Base-by-base conservation (phyloP, 345 rosid species). In the Raphanus sativus region DNA sequence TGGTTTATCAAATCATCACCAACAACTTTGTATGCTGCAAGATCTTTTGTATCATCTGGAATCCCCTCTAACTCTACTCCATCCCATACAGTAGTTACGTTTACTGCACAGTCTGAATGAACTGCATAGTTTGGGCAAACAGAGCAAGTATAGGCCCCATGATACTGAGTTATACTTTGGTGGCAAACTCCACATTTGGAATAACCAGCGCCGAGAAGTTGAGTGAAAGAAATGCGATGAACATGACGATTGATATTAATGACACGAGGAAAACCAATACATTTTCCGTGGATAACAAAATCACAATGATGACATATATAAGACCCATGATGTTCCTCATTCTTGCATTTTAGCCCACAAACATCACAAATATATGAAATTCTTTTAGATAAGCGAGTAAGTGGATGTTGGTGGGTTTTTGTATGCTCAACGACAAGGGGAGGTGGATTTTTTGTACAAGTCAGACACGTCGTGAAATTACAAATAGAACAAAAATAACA, bases 401-500 rank as follows among this genome's bases (percentile, higher is more conserved):
- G 74, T 9, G 16, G 50, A 21, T 70, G 74, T 15, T 33, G 13
- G 65, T 70, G 74, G n/a, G 54, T 70, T 6, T 58, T 42, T 15
- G 4, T 42, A 42, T 42, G 5, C 52, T 42, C 52, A 42, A 11
- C 1, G 2, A 42, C 15, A 12, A 42, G 52, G 4, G 15, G 52
- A 42, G 52, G 15, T 42, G 52, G 52, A n/a, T 3, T 42, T 42
- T 5, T 12, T 4, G 74, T 58, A 24, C 74, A 70, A 34, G 1
- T 0, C 33, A 56, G 33, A 6, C 64, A 36, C 6, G 7, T 2
- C 1, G 13, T 55, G 65, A 70, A 70, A 1, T 70, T 58, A 65
- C 65, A 70, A 0, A 58, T 4, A 0, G 21, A 17, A 58, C 75
- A 71, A 36, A 36, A 58, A 59, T 36, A 59, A 50, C 2, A 4